Percentiles rank a stretch among this genome's conserved stretches.
phyloP scores from a whole-genome alignment of 495 filamentous ascomycete genomes.

The Astrothelium subdiscretum region DNA sequence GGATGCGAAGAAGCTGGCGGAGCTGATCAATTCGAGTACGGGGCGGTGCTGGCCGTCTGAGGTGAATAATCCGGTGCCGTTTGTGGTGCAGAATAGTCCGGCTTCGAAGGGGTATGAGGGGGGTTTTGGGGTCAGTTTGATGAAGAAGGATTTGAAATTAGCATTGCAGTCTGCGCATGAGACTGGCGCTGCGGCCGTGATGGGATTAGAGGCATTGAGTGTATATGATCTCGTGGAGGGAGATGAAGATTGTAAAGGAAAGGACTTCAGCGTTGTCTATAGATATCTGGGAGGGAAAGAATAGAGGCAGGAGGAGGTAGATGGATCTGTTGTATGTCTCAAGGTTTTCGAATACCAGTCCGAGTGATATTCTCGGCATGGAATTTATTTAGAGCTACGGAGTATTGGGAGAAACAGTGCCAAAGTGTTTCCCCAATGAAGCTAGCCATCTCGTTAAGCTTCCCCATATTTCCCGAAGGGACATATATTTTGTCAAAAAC shows the following conservation, averaged over 20 bases:
- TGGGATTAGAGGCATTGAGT: conserved; percentile 24
- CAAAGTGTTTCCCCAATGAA: no score
- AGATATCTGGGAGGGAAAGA: conserved; percentile 29
- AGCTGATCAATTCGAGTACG: conserved; percentile 74
- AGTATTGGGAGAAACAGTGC: no score
- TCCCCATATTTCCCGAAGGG: neutral
- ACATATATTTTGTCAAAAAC: neutral
- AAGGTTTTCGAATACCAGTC: no score
- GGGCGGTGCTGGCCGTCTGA: conserved; percentile 88
- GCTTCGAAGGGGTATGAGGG: conserved; percentile 64
- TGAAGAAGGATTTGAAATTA: conserved; percentile 53
- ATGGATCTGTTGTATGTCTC: neutral
- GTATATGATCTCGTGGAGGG: conserved; percentile 25
- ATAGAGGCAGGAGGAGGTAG: conserved; percentile 5
- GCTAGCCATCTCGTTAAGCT: no score
- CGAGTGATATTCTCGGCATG: no score
- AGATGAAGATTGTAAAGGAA: conserved; percentile 25
- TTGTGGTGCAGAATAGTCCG: conserved; percentile 62
- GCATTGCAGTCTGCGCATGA: conserved; percentile 25
- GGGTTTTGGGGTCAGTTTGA: conserved; percentile 72
- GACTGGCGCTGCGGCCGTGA: conserved; percentile 17
- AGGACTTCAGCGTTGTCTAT: conserved; percentile 34
- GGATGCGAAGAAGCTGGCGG: conserved; percentile 63
- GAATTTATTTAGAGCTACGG: no score
- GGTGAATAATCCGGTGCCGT: conserved; percentile 84